These are phyloP conservation scores for Termitomyces sp. DNA, from an alignment of 768 basidiomycete genomes.

Conservation along the genomic window DNA sequence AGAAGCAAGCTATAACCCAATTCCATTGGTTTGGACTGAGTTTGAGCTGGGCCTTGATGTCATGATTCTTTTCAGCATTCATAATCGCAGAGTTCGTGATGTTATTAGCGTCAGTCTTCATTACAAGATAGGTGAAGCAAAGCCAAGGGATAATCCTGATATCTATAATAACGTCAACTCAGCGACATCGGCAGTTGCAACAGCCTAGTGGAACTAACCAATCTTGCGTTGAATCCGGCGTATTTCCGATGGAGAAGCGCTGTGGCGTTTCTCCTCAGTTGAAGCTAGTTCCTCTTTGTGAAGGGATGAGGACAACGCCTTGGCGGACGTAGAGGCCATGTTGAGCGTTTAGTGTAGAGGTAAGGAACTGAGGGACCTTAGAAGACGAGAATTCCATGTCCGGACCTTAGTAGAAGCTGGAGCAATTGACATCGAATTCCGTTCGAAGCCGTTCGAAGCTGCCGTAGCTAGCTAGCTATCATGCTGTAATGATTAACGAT, in stretches of 20 bases:
- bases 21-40: conserved; percentile 11
- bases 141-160: conserved; percentile 11
- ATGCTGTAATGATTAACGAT: not conserved
- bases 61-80: conserved; percentile 12
- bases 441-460: not conserved
- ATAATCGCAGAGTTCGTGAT: conserved; percentile 12
- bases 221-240: conserved; percentile 10
- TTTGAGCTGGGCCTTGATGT: conserved; percentile 11
- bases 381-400: too few relatives aligned
- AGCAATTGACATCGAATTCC: too few relatives aligned
- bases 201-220: not conserved
- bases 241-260: not conserved
- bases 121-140: conserved; percentile 13
- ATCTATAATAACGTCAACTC: not conserved
- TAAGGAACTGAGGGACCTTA: too few relatives aligned
- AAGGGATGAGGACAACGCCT: not conserved
- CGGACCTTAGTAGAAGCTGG: too few relatives aligned
- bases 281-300: not conserved
- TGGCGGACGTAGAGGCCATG: not conserved
- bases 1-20: conserved; percentile 14
- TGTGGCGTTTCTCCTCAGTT: not conserved
- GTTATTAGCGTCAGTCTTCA: conserved; percentile 14
- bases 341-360: not conserved
- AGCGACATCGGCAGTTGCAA: not conserved
- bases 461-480: not conserved